Base-by-base conservation (phyloP, 129 eudicot species). In the Deinandra increscens region DNA sequence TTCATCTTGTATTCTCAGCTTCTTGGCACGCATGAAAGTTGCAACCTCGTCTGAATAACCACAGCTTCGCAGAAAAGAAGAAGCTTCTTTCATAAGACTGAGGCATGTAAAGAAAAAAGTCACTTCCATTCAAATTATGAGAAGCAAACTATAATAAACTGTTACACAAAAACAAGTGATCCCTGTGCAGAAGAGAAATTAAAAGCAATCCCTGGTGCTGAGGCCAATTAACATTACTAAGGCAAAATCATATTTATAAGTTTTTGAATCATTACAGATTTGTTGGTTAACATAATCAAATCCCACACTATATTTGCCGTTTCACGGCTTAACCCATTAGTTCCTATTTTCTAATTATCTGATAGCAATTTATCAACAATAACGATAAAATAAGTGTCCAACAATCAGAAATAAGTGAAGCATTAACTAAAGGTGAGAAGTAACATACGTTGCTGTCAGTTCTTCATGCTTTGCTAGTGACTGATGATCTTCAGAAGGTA, bases 61-160 rank as follows among this genome's bases (percentile, higher is more conserved):
- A 81, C 95, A 85, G 13, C 80, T 72, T 34, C 72, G 79, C 48
- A 93, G 75, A 72, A 73, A 45, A 18, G 60, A 51, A 63, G 88
- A 83, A 83, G 96, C 96, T 73, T 93, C 96, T 62, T 83, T 80
- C 56, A 58, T 67, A 12, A 93, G 87, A 73, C 98, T 93, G 84
- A 11, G 23, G 59, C 75, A 79, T 14, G 61, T 22, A 39, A 33
- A 65, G 33, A 59, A 45, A 55, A 23, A 50, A 19, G 70, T 70
- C 12, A 29, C 44, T 60, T 33, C 64, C 29, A 48, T 34, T 62
- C 41, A 36, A 2, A 41, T 67, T 37, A 56, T 38, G 44, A 65
- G 11, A 61, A 33, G 10, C 48, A 12, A 67, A 18, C 19, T 60
- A 59, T 9, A 19, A 31, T 34, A 60, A 75, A 58, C 59, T 23